These are phyloP conservation scores for Gynostemma pentaphyllum DNA, from an alignment of 306 rosid species.

Conservation along the genomic window DNA sequence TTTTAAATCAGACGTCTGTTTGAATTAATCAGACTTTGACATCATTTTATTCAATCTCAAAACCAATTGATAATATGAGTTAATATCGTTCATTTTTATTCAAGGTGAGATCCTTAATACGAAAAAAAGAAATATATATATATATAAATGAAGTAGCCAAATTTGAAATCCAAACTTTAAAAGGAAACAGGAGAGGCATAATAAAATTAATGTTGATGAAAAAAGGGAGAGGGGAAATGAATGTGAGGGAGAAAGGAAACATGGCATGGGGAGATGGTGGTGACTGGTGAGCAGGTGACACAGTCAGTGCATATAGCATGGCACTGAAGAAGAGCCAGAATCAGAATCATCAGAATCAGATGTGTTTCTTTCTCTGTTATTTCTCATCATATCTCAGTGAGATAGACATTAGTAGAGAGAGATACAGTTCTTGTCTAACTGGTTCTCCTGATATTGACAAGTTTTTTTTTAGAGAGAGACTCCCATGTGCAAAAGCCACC, in stretches of 20 bases:
- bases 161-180: too few relatives aligned
- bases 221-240: background rate
- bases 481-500: slow-evolving; percentile 86
- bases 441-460: slow-evolving; percentile 47
- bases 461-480: slow-evolving; percentile 20
- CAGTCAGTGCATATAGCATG: background rate
- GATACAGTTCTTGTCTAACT: slow-evolving; percentile 15
- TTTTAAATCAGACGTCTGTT: too few relatives aligned
- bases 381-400: slow-evolving; percentile 42
- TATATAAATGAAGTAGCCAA: too few relatives aligned
- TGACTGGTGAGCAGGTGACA: background rate
- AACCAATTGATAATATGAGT: too few relatives aligned
- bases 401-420: slow-evolving; percentile 35
- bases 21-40: too few relatives aligned
- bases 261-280: background rate
- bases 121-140: too few relatives aligned
- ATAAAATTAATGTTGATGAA: background rate
- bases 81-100: too few relatives aligned
- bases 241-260: background rate
- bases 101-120: too few relatives aligned
- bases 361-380: background rate
- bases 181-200: background rate
- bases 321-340: background rate
- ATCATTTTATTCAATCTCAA: too few relatives aligned
- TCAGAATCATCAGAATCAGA: background rate